These are phyloP conservation scores for Paramecium pentaurelia DNA, from an alignment of 73 alveolate species.

Conservation along the genomic window DNA sequence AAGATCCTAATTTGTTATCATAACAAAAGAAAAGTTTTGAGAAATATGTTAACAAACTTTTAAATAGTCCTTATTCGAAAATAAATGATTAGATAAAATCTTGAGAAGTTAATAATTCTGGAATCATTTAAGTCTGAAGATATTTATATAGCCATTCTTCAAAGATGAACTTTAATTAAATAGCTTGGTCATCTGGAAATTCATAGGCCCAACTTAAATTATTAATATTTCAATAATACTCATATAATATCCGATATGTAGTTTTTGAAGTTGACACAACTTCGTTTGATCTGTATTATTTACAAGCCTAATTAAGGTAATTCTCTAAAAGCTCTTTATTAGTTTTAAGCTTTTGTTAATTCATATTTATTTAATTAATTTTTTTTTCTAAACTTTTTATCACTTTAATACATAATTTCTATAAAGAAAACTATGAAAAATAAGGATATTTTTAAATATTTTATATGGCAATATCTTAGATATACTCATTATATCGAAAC, in stretches of 20 bases:
- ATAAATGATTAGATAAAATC: not conserved
- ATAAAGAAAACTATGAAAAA: not conserved
- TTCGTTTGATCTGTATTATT: not conserved
- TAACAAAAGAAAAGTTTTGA: not conserved
- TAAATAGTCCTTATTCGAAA: not conserved
- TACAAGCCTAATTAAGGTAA: not conserved
- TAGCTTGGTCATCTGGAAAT: not conserved
- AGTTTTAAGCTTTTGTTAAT: not conserved
- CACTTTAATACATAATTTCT: not conserved
- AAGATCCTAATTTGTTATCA: not conserved
- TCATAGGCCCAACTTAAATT: not conserved
- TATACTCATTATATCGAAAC: no score
- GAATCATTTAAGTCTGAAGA: not conserved
- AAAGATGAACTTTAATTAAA: not conserved
- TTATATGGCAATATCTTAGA: not conserved
- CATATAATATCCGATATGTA: not conserved
- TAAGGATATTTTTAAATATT: not conserved
- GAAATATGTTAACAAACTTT: not conserved
- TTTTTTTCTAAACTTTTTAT: not conserved
- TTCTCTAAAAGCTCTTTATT: not conserved
- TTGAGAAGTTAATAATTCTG: not conserved
- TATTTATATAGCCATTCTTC: not conserved
- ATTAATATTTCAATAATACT: not conserved
- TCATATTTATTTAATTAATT: not conserved
- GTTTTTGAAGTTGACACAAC: not conserved